Conservation (phyloP, 305 asterid genomes). For the Nicotiana rustica region DNA sequence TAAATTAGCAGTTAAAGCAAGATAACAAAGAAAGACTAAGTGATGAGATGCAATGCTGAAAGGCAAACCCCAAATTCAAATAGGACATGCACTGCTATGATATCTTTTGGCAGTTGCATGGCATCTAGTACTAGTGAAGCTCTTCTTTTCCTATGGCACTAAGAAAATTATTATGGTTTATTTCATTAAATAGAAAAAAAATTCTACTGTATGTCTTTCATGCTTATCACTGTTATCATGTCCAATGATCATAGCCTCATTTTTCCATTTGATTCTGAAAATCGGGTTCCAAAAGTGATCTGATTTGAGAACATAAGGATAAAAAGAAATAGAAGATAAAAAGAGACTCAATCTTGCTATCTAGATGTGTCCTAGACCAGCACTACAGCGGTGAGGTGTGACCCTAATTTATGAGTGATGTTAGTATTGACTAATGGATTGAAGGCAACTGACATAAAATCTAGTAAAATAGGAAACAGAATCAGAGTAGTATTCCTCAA, state of each 20-base stretch:
- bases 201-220: not conserved
- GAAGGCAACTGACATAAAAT: slow-evolving; percentile 19
- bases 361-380: slow-evolving; percentile 5
- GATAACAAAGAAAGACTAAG: not conserved
- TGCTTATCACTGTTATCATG: not conserved
- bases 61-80: slow-evolving; percentile 26
- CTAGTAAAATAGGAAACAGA: not conserved
- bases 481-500: not conserved
- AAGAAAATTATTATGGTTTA: slow-evolving; percentile 4
- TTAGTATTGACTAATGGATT: not conserved
- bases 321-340: slow-evolving; percentile 3
- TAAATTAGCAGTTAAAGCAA: slow-evolving; percentile 4
- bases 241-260: not conserved
- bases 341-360: not conserved
- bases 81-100: slow-evolving; percentile 5
- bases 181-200: not conserved
- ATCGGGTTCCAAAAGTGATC: not conserved
- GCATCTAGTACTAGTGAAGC: slow-evolving; percentile 16
- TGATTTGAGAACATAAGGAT: not conserved
- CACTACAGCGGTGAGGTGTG: not conserved
- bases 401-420: not conserved
- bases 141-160: not conserved
- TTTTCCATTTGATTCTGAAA: slow-evolving; percentile 18
- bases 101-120: not conserved
- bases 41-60: not conserved